Conservation (phyloP, 192 early-diverging fungal species). For the Pilaira anomala region DNA sequence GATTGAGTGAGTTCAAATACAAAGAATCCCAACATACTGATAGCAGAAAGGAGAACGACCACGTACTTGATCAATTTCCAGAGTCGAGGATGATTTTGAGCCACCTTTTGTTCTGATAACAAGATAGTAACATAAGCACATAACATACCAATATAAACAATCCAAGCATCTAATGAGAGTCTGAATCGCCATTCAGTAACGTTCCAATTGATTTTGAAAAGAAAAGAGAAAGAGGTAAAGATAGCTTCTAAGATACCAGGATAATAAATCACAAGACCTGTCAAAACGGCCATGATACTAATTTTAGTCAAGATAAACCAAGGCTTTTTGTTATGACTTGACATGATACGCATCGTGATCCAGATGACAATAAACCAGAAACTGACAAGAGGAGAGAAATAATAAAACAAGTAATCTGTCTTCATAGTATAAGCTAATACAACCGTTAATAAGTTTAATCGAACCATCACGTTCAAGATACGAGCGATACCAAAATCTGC, state of each 20-base stretch:
- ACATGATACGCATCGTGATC: constrained; percentile 58
- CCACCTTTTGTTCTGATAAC: constrained; percentile 35
- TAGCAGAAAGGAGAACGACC: constrained; percentile 32
- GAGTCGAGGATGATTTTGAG: constrained; percentile 23
- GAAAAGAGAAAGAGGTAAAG: constrained; percentile 42
- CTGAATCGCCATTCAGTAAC: constrained; percentile 71
- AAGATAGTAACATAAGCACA: constrained; percentile 51
- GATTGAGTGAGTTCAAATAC: constrained; percentile 45
- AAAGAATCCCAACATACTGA: constrained; percentile 53
- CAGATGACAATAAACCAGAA: constrained; percentile 70
- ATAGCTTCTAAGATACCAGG: constrained; percentile 40
- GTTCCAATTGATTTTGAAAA: constrained; percentile 57
- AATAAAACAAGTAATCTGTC: constrained; percentile 71
- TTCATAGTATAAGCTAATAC: constrained; percentile 64
- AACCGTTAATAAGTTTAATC: constrained; percentile 67
- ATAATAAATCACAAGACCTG: constrained; percentile 36
- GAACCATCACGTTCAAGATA: constrained; percentile 58
- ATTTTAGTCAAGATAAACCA: constrained; percentile 55
- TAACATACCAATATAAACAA: constrained; percentile 68
- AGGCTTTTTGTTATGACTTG: constrained; percentile 46
- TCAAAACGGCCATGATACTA: constrained; percentile 34
- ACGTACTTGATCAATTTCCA: constrained; percentile 41
- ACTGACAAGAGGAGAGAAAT: constrained; percentile 73
- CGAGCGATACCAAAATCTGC: constrained; percentile 62
- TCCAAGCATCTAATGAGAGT: constrained; percentile 61